Base-by-base conservation (phyloP, 2,329 filamentous ascomycete genomes). In the Aspergillus sp. region DNA sequence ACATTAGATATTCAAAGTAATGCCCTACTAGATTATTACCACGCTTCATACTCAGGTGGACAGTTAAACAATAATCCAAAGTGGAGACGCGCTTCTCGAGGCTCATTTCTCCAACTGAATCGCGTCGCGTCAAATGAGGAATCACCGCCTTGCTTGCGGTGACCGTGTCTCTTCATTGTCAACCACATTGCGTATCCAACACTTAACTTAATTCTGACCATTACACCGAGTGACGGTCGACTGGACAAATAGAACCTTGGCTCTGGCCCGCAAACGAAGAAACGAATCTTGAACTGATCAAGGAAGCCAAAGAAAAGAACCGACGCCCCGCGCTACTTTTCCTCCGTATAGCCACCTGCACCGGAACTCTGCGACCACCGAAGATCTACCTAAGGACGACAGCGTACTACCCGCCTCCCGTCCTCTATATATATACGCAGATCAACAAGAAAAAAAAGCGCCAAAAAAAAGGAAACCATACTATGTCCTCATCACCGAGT, bases 401-500 rank as follows among this genome's bases (percentile, higher is more conserved):
- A 6, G 34, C 12, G 15, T 36, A n/a, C 12, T n/a, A 7, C 7
- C 34, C 34, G 26, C 26, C 34, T 13, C 5, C 34, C n/a, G 7
- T 13, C 15, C 13, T n/a, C 12, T 36, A 6, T 36, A 36, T 36
- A 36, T n/a, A 36, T 15, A n/a, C 12, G 15, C 12, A 36, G 12
- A 15, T 8, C 12, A 36, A 36, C 6, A 36, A 36, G 34, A 4
- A 7, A 36, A 36, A 8, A 36, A n/a, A n/a, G 6, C 3, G 1
- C 1, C 24, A 13, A 34, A 34, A n/a, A 36, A n/a, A 36, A 36
- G n/a, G 15, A 36, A 36, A 36, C 8, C 26, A 30, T 9, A 30
- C 26, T 3, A 36, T 51, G 48, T 43, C 48, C n/a, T 30, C 71
- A 6, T 64, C 66, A 47, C 41, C 24, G 5, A 15, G n/a, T 8